A percentile compares a stretch with the other conserved stretches of the same genome.
Evolutionary conservation across 495 filamentous ascomycete species (phyloP).

Genomic region (Hypoxylon fragiforme): DNA sequence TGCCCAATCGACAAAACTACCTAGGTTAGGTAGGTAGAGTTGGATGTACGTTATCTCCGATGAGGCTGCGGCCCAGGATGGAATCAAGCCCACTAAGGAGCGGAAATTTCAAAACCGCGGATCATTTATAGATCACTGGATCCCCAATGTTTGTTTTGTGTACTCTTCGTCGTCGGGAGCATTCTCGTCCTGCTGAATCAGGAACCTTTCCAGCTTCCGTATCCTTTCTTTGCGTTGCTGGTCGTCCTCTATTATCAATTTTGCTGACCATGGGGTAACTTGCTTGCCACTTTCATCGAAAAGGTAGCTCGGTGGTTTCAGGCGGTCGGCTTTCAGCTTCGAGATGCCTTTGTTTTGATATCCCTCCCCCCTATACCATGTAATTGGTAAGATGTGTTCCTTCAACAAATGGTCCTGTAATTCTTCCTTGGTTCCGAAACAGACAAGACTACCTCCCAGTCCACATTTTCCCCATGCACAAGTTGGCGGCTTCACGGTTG

Average conservation of each 20-base stretch:
- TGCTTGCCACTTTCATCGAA: slow-evolving; percentile 46
- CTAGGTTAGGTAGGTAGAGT: too few species aligned
- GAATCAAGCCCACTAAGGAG: slow-evolving; percentile 1
- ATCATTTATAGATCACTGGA: slow-evolving; percentile 15
- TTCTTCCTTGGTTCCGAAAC: slow-evolving; percentile 37
- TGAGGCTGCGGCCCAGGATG: background rate
- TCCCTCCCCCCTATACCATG: slow-evolving; percentile 71
- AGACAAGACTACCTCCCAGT: slow-evolving; percentile 15
- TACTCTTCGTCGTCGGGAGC: slow-evolving; percentile 48
- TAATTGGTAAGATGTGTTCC: slow-evolving; percentile 59
- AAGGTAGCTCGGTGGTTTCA: slow-evolving; percentile 44
- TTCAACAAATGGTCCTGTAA: slow-evolving; percentile 65
- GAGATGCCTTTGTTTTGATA: slow-evolving; percentile 43
- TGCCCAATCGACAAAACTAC: background rate
- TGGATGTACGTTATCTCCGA: background rate
- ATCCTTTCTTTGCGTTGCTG: slow-evolving; percentile 40
- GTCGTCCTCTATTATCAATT: slow-evolving; percentile 44
- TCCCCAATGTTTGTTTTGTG: slow-evolving; percentile 34
- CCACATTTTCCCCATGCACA: slow-evolving; percentile 47
- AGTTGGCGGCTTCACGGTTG: slow-evolving; percentile 27
- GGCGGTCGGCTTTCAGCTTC: slow-evolving; percentile 20
- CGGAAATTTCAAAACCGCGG: background rate
- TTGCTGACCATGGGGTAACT: slow-evolving; percentile 47
- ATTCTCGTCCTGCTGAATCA: slow-evolving; percentile 40
- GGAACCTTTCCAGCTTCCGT: slow-evolving; percentile 36